Evolutionary conservation across 2,329 filamentous ascomycete genomes (phyloP).

Genomic region (Ophiocordyceps camponoti-leonardi): DNA sequence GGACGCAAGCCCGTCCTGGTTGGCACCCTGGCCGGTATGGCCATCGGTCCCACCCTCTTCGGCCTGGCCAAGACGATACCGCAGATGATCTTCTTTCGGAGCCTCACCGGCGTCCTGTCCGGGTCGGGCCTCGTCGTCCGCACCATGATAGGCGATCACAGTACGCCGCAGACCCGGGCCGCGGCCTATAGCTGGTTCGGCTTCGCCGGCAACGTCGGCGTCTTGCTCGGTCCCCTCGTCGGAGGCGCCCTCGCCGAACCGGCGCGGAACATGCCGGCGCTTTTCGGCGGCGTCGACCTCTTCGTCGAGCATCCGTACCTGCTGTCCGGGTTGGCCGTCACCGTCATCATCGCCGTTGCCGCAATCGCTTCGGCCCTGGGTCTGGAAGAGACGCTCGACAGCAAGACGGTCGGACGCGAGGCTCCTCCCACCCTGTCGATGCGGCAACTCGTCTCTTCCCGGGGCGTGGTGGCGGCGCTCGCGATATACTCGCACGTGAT

Average conservation of each 20-base stretch:
- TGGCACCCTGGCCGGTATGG: slow-evolving; percentile 45
- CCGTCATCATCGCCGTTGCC: slow-evolving; percentile 36
- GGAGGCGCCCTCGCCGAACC: slow-evolving; percentile 56
- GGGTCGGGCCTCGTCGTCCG: slow-evolving; percentile 59
- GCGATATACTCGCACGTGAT: slow-evolving; percentile 48
- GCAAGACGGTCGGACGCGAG: slow-evolving; percentile 1
- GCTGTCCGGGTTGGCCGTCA: slow-evolving; percentile 34
- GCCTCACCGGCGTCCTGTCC: slow-evolving; percentile 54
- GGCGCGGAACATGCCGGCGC: slow-evolving; percentile 38
- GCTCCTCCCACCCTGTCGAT: slow-evolving; percentile 6
- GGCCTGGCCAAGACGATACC: slow-evolving; percentile 48
- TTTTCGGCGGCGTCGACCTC: slow-evolving; percentile 29
- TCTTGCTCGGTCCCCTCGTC: slow-evolving; percentile 53
- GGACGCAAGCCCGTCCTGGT: slow-evolving; percentile 61
- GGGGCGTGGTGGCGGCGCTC: slow-evolving; percentile 49
- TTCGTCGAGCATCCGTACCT: slow-evolving; percentile 35
- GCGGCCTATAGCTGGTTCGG: slow-evolving; percentile 61
- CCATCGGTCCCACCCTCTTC: slow-evolving; percentile 44
- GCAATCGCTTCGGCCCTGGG: slow-evolving; percentile 35
- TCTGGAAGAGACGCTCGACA: slow-evolving; percentile 42
- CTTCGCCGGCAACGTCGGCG: slow-evolving; percentile 56
- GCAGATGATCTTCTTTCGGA: slow-evolving; percentile 61
- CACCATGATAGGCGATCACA: slow-evolving; percentile 61
- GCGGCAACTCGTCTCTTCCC: slow-evolving; percentile 34
- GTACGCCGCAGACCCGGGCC: slow-evolving; percentile 53